Base-by-base conservation (phyloP, 2,329 filamentous ascomycete genomes). In the Pleurostoma richardsiae region DNA sequence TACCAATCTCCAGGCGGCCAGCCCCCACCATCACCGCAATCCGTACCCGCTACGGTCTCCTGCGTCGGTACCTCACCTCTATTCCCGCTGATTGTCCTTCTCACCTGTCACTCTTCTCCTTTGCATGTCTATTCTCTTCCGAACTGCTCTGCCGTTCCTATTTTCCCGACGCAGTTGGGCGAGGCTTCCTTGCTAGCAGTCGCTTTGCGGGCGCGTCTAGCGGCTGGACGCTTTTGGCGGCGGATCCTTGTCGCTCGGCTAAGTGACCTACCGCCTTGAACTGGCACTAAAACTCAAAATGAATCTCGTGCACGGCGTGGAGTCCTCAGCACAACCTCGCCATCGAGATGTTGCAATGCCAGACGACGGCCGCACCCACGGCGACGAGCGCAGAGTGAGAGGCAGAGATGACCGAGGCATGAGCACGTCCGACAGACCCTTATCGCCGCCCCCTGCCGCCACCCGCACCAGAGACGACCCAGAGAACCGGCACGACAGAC, bases 341-440 rank as follows among this genome's bases (percentile, higher is more conserved):
- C 55, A 57, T 57, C 64, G 63, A 59, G 57, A 70, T 66, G 65
- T 59, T 64, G 63, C 64, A 53, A 67, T 70, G 65, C 65, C 65
- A 64, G 62, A 68, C 62, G 66, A 70, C 63, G 59, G 59, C 51
- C 62, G 56, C 57, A 60, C 51, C 52, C 55, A 57, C 55, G 58
- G 54, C 54, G 57, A 60, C 56, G 60, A 65, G 46, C 60, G 55
- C 56, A 59, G 58, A 59, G 61, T 66, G 55, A 61, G 60, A 59
- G 57, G 63, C 55, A 62, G 61, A 49, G 55, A 63, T 59, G 60
- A 53, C 43, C 57, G 56, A 58, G 63, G 60, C 59, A 65, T 64
- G 62, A 65, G 44, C 29, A 39, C 47, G 27, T 11, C 31, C 41
- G 19, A n/a, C 26, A 40, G 40, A 39, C 31, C 54, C 57, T 57